Conservation (phyloP, 495 filamentous ascomycete species). For the Penicillium egyptiacum region DNA sequence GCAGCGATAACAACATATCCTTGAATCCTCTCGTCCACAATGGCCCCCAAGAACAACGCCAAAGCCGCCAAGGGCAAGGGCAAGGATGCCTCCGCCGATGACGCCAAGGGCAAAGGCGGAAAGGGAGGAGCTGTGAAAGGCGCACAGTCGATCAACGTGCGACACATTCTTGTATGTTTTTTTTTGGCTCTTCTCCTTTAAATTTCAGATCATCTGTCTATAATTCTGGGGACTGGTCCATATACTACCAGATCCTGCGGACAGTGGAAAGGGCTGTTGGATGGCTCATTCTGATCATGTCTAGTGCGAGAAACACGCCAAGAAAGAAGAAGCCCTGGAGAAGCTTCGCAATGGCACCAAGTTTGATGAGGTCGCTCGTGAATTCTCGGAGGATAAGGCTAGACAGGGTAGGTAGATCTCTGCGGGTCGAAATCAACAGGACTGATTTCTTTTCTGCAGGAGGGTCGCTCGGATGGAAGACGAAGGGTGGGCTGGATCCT, state of each 20-base stretch:
- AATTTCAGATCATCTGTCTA: not conserved
- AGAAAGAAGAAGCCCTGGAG: constrained; percentile 82
- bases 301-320: constrained; percentile 83
- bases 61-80: constrained; percentile 45
- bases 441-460: constrained; percentile 45
- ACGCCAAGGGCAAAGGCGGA: constrained; percentile 42
- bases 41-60: constrained; percentile 58
- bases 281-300: not conserved
- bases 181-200: not conserved
- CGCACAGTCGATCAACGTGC: constrained; percentile 76
- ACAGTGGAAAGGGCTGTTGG: not conserved
- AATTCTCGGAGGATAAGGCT: constrained; percentile 89
- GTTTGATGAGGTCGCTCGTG: constrained; percentile 85
- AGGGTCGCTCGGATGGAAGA: constrained; percentile 82
- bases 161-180: constrained; percentile 76
- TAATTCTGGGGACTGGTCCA: not conserved
- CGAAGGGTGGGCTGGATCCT: constrained; percentile 66
- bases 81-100: constrained; percentile 48
- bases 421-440: not conserved
- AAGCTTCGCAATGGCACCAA: constrained; percentile 75
- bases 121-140: constrained; percentile 60
- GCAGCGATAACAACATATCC: not conserved
- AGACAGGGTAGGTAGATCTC: constrained; percentile 58
- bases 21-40: constrained; percentile 21
- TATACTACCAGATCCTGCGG: not conserved